Base-by-base conservation (phyloP, 2,329 filamentous ascomycete species). In the Piedraia hortae region DNA sequence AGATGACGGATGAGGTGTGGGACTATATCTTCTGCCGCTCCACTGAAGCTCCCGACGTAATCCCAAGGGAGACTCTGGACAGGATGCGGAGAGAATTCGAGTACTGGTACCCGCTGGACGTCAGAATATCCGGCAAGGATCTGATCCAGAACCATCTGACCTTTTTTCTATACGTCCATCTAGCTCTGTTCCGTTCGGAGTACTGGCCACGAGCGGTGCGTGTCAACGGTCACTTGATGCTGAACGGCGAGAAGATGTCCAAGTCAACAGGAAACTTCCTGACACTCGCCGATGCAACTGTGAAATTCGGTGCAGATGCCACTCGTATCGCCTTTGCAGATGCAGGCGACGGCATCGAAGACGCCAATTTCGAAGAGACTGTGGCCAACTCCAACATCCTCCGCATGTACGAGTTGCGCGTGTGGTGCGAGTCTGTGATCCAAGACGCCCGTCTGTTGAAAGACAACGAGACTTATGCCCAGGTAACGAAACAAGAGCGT, bases 221-320 rank as follows among this genome's bases (percentile, higher is more conserved):
- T 32, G 68, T 73, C 30, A 97, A 97, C 41, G 85, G 85, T 2
- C 82, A 93, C 49, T 51, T 93, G 38, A 64, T 89, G 46, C 57
- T 97, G 31, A 97, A 97, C 44, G 82, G 82, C 21, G 75, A 90
- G 44, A 97, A 97, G 61, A 97, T 97, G 85, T 72, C 67, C 44
- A 97, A 97, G 55, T 82, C 71, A 24, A 91, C 80, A 0, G 85
- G 85, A 30, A 97, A 93, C 52, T 97, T 97, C 55, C 58, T 97
- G 44, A 93, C 85, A 6, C 56, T 93, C 23, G 61, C 67, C 24
- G 74, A 91, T 30, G 61, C 80, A 14, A 70, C 82, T 8, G 60
- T 67, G 35, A 97, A 97, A 46, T 97, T 85, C 37, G 85, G 85
- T 38, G 82, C 85, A 5, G 85, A 93, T 44, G 85, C 85, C 7